Conservation (phyloP, 768 basidiomycete genomes). For the Dentipellis sp. region DNA sequence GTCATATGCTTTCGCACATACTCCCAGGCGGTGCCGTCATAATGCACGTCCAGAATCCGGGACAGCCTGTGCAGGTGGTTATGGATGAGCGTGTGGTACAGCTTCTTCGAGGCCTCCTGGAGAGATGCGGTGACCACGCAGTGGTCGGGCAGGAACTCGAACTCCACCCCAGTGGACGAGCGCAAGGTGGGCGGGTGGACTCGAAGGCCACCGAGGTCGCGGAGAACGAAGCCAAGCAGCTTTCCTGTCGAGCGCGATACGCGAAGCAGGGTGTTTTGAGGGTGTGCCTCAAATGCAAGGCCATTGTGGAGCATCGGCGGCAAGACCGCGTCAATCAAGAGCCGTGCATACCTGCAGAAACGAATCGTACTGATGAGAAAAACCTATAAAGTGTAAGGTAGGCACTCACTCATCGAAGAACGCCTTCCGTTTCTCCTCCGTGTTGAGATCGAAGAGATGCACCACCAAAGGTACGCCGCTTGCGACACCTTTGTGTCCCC, state of each 20-base stretch:
- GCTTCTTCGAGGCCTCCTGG: constrained; percentile 44
- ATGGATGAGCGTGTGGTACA: constrained; percentile 53
- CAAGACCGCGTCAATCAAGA: constrained; percentile 42
- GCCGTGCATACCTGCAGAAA: constrained; percentile 34
- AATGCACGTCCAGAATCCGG: constrained; percentile 42
- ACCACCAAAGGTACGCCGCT: constrained; percentile 37
- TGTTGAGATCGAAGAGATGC: constrained; percentile 36
- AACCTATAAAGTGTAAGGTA: background rate
- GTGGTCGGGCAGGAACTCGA: constrained; percentile 44
- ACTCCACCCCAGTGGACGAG: constrained; percentile 38
- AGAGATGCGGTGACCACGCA: constrained; percentile 38
- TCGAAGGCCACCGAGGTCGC: constrained; percentile 49
- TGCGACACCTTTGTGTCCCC: constrained; percentile 33
- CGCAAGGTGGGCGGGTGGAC: constrained; percentile 42
- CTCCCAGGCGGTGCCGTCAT: constrained; percentile 42
- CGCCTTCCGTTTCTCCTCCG: constrained; percentile 32
- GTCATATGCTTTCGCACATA: constrained; percentile 38
- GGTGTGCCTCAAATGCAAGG: constrained; percentile 54
- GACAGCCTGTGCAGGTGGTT: constrained; percentile 52
- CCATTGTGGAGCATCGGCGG: constrained; percentile 45
- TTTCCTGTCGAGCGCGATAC: constrained; percentile 33
- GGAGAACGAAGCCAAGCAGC: constrained; percentile 41
- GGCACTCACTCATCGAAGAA: constrained; percentile 38
- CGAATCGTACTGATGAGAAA: background rate
- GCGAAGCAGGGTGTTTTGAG: constrained; percentile 45